A percentile compares a stretch with the other conserved stretches of the same genome.
These are phyloP conservation scores for Lenzites betulinus DNA, from an alignment of 768 basidiomycete genomes.

Conservation along the genomic window DNA sequence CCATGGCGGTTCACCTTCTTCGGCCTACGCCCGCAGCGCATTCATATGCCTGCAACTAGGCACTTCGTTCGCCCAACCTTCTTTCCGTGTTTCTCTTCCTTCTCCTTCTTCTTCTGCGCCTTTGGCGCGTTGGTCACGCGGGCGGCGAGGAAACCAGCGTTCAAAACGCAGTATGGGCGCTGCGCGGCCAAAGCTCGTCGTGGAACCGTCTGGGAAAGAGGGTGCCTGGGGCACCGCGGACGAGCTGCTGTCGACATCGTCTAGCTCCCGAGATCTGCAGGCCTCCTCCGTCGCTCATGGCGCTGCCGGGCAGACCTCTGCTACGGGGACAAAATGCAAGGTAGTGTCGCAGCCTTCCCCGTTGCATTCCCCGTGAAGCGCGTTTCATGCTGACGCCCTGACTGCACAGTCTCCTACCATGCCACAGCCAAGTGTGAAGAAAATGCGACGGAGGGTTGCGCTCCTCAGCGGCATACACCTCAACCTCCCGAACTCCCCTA, in stretches of 20 bases:
- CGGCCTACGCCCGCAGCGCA: constrained; percentile 6
- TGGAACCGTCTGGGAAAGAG: constrained; percentile 29
- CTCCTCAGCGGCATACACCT: constrained; percentile 30
- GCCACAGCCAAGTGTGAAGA: constrained; percentile 30
- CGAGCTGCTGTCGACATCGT: constrained; percentile 17
- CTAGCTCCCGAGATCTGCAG: constrained; percentile 19
- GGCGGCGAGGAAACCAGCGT: constrained; percentile 28
- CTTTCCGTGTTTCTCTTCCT: constrained; percentile 10
- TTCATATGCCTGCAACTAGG: constrained; percentile 9
- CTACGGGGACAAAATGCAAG: constrained; percentile 9
- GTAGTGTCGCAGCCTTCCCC: constrained; percentile 2
- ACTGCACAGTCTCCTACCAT: constrained; percentile 13
- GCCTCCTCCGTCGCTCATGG: constrained; percentile 4
- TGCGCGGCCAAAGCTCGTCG: constrained; percentile 32
- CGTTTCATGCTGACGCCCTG: constrained; percentile 7
- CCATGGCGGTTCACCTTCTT: constrained; percentile 12
- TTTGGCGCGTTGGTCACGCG: constrained; percentile 24
- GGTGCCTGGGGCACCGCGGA: constrained; percentile 33
- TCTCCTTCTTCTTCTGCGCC: constrained; percentile 19
- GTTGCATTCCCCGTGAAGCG: neutral
- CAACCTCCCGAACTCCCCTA: constrained; percentile 28
- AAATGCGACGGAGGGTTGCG: constrained; percentile 29
- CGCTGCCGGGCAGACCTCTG: constrained; percentile 4
- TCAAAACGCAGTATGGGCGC: constrained; percentile 31
- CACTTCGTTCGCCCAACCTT: constrained; percentile 6